These are phyloP conservation scores for Mycena kentingensis DNA, from an alignment of 768 basidiomycete genomes.

Conservation along the genomic window DNA sequence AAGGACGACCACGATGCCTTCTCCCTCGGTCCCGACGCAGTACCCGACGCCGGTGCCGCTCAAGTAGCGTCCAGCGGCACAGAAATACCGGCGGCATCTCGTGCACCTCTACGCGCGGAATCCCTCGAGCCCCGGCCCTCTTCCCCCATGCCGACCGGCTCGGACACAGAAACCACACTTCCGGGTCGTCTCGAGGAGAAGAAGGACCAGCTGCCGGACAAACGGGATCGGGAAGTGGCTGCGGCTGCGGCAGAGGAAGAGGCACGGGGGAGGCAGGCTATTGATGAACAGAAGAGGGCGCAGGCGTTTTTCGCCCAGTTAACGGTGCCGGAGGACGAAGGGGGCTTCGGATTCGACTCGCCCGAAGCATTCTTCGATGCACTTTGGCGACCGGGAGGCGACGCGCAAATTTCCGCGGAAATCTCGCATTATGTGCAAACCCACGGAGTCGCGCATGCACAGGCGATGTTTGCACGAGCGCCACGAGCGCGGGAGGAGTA, in stretches of 20 bases:
- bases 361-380: slow-evolving; percentile 9
- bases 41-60: too few species aligned
- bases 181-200: neutral
- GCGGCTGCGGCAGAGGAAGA: neutral
- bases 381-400: slow-evolving; percentile 9
- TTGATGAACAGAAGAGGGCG: neutral
- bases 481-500: neutral
- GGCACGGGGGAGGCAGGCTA: too few species aligned
- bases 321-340: neutral
- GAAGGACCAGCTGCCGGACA: neutral
- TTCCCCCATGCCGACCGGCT: neutral
- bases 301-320: neutral
- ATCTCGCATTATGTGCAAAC: slow-evolving; percentile 1
- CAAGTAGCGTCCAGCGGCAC: too few species aligned
- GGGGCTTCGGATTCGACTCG: slow-evolving; percentile 8
- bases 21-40: too few species aligned
- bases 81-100: too few species aligned
- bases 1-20: too few species aligned
- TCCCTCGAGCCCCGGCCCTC: neutral
- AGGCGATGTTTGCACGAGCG: slow-evolving; percentile 6
- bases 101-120: neutral
- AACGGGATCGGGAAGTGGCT: neutral
- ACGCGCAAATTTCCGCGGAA: neutral
- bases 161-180: neutral
- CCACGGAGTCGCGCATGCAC: slow-evolving; percentile 3